These are phyloP conservation scores for Yamadazyma sp. DNA, from an alignment of 805 yeast species.

Conservation along the genomic window DNA sequence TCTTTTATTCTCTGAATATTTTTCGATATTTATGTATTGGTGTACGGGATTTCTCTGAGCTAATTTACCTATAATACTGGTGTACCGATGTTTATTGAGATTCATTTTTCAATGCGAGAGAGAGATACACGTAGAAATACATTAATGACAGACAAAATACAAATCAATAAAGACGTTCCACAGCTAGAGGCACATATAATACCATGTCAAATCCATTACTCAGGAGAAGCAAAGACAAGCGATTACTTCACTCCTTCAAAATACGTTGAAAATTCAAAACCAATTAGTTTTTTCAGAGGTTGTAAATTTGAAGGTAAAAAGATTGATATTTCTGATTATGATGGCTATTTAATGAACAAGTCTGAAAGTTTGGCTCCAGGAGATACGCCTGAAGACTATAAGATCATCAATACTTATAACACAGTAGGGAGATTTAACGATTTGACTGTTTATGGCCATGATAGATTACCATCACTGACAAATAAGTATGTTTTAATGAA, in stretches of 20 bases:
- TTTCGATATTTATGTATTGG: no score
- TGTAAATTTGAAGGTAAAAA: conserved; percentile 27
- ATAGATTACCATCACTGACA: conserved; percentile 16
- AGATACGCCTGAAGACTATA: conserved; percentile 13
- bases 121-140: no score
- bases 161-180: conserved; percentile 11
- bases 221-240: conserved; percentile 30
- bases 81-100: no score
- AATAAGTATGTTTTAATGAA: conserved; percentile 25
- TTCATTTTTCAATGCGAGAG: no score
- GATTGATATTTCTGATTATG: conserved; percentile 15
- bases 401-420: conserved; percentile 19
- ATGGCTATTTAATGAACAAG: conserved; percentile 26
- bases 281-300: conserved; percentile 33
- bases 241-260: conserved; percentile 32
- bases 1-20: no score
- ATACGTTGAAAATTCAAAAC: conserved; percentile 14
- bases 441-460: conserved; percentile 31
- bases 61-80: no score
- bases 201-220: conserved; percentile 26
- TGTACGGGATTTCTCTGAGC: no score
- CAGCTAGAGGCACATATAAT: conserved; percentile 20
- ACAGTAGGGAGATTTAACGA: conserved; percentile 23
- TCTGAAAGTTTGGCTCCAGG: conserved; percentile 20
- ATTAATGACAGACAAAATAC: conserved; percentile 9